Evolutionary conservation across 140 eudicot genomes (phyloP).

Genomic region (Oenanthe javanica): DNA sequence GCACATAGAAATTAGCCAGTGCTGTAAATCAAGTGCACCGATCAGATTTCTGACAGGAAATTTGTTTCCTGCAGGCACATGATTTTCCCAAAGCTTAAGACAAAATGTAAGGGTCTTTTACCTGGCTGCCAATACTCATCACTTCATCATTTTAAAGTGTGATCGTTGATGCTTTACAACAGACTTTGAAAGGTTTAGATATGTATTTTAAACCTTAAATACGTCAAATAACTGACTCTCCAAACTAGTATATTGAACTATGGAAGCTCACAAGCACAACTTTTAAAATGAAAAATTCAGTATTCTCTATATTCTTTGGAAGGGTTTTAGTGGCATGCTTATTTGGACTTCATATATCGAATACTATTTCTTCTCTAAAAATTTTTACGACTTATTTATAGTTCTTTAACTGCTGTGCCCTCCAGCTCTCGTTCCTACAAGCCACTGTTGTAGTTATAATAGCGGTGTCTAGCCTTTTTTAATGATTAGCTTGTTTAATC

Average conservation of each 20-base stretch:
- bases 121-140: constrained; percentile 39
- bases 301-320: not conserved
- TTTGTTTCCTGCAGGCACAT: constrained; percentile 99
- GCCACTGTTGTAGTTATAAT: not conserved
- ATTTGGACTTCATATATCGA: not conserved
- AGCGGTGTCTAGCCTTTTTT: not conserved
- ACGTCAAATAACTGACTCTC: not conserved
- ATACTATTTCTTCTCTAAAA: not conserved
- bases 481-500: not conserved
- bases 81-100: constrained; percentile 54
- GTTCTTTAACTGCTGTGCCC: not conserved
- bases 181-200: constrained; percentile 10
- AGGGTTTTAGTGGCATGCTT: not conserved
- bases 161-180: constrained; percentile 18
- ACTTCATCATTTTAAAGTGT: constrained; percentile 29
- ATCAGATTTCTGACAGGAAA: constrained; percentile 59
- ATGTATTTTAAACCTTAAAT: not conserved
- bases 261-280: not conserved
- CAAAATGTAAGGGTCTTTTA: constrained; percentile 42
- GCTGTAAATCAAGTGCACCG: constrained; percentile 16
- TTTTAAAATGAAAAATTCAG: not conserved
- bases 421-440: not conserved
- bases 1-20: constrained; percentile 13
- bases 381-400: not conserved
- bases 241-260: not conserved